phyloP scores from a whole-genome alignment of 2,329 filamentous ascomycete genomes.

The Colletotrichum somersetense region DNA sequence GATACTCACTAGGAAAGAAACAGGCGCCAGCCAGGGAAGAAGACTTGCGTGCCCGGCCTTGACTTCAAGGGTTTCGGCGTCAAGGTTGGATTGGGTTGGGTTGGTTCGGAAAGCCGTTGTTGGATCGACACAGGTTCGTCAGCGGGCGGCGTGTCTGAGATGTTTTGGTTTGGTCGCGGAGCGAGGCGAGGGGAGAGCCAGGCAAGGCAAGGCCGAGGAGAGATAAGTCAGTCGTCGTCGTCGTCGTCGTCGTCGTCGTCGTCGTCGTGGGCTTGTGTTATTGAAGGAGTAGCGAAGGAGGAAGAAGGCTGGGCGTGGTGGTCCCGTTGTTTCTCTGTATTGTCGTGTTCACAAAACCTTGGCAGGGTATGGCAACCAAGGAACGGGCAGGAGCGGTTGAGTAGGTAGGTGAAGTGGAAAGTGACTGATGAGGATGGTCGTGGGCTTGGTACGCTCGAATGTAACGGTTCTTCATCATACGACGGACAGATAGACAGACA shows the following conservation, averaged over 20 bases:
- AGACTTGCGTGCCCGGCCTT: not conserved
- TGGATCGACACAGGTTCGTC: not conserved
- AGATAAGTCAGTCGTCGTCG: constrained; percentile 3
- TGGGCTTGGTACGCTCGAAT: constrained; percentile 23
- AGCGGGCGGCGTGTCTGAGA: not conserved
- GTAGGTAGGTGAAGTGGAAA: constrained; percentile 30
- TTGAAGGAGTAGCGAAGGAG: not conserved
- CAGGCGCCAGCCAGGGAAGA: too few relatives aligned
- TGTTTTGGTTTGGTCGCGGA: not conserved
- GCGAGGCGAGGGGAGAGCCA: not conserved
- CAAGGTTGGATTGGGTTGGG: not conserved
- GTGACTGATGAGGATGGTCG: constrained; percentile 27
- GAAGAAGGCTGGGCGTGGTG: not conserved
- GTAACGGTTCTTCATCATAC: constrained; percentile 37
- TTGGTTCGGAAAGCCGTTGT: not conserved
- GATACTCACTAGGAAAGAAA: constrained; percentile 7
- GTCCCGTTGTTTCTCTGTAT: not conserved
- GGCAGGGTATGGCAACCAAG: constrained; percentile 12
- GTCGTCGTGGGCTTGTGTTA: constrained; percentile 3
- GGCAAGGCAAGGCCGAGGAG: not conserved
- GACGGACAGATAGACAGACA: not conserved
- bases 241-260: too few relatives aligned
- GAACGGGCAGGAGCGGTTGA: constrained; percentile 7
- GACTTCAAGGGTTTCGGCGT: not conserved
- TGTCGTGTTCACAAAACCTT: constrained; percentile 22